Conservation (phyloP, 148 eudicot genomes). For the Drosera capensis region DNA sequence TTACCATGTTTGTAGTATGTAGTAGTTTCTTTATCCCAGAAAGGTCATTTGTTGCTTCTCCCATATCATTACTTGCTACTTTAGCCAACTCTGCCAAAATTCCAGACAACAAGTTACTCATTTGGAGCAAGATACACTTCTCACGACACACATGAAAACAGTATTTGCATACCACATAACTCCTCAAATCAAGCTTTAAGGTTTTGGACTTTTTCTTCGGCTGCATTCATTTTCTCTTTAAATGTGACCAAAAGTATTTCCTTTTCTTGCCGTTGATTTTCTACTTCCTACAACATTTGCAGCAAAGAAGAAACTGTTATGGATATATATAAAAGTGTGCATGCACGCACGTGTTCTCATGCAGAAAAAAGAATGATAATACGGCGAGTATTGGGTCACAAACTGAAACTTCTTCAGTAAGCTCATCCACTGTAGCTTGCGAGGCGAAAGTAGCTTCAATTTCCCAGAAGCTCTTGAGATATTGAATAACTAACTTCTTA, state of each 20-base stretch:
- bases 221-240: constrained; percentile 25
- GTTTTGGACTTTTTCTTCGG: constrained; percentile 31
- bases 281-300: constrained; percentile 27
- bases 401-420: constrained; percentile 53
- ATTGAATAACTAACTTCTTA: constrained; percentile 45
- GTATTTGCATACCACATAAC: constrained; percentile 46
- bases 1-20: constrained; percentile 36
- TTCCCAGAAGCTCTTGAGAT: constrained; percentile 34
- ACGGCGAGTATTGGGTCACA: constrained; percentile 15
- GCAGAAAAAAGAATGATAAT: constrained; percentile 1
- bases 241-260: constrained; percentile 31
- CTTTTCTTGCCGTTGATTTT: constrained; percentile 35
- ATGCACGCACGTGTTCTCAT: background rate
- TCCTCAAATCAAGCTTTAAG: constrained; percentile 37
- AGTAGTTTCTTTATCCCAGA: constrained; percentile 36
- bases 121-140: constrained; percentile 5
- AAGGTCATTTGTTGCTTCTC: constrained; percentile 43
- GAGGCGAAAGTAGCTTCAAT: constrained; percentile 37
- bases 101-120: constrained; percentile 1
- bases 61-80: constrained; percentile 44
- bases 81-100: constrained; percentile 60
- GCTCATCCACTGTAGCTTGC: constrained; percentile 61
- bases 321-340: background rate
- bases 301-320: constrained; percentile 1
- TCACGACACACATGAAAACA: background rate